Evolutionary conservation across 2,329 filamentous ascomycete genomes (phyloP).

Genomic region (Dactylellina cionopaga): DNA sequence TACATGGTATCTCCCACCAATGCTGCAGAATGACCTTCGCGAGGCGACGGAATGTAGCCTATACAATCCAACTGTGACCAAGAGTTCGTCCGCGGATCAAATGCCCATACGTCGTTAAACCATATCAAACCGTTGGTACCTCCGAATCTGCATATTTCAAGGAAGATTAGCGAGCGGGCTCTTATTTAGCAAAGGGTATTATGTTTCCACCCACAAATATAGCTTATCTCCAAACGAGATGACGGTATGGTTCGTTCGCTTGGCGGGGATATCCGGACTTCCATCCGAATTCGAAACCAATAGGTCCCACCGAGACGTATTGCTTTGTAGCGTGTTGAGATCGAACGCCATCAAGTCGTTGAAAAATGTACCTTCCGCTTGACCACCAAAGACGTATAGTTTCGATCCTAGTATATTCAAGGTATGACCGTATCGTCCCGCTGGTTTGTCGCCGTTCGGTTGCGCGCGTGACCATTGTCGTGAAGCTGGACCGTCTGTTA

Average conservation of each 20-base stretch:
- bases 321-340: slow-evolving; percentile 89
- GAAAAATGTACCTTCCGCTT: slow-evolving; percentile 97
- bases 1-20: slow-evolving; percentile 99
- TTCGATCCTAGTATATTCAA: slow-evolving; percentile 96
- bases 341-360: slow-evolving; percentile 97
- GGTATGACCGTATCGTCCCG: slow-evolving; percentile 94
- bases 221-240: slow-evolving; percentile 92
- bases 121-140: slow-evolving; percentile 94
- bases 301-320: slow-evolving; percentile 92
- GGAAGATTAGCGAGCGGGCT: slow-evolving; percentile 43
- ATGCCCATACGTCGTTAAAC: slow-evolving; percentile 99
- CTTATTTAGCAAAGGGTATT: slow-evolving; percentile 4
- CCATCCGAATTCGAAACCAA: slow-evolving; percentile 79
- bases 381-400: slow-evolving; percentile 96
- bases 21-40: slow-evolving; percentile 93
- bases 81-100: slow-evolving; percentile 81
- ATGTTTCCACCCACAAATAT: slow-evolving; percentile 74
- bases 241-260: slow-evolving; percentile 92
- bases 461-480: slow-evolving; percentile 97
- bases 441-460: slow-evolving; percentile 83
- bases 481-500: slow-evolving; percentile 71
- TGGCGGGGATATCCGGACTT: slow-evolving; percentile 78
- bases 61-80: slow-evolving; percentile 96
- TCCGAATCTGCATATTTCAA: slow-evolving; percentile 77
- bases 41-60: slow-evolving; percentile 91